Base-by-base conservation (phyloP, 2,329 filamentous ascomycete genomes). In the Cryphonectria naterciae region DNA sequence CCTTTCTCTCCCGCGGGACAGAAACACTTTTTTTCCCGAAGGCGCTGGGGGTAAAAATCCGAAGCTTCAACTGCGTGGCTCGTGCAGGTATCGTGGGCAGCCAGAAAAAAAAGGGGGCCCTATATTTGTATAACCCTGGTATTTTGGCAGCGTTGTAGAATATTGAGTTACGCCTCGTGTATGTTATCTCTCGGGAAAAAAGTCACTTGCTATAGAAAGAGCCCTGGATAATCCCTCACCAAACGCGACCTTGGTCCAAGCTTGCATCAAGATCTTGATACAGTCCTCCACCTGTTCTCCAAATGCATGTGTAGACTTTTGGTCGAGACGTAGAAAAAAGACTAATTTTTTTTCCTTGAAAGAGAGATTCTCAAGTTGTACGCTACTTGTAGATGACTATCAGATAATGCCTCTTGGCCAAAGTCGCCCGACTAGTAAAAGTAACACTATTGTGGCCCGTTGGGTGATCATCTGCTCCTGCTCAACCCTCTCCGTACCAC, bases 111-210 rank as follows among this genome's bases (percentile, higher is more conserved):
- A 49, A 49, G 2, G 22, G 22, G 46, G 25, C 43, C 17, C 43
- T 65, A 32, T 3, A 35, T 28, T 37, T 49, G 63, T 65, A 65
- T 65, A 37, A 65, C 15, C 63, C 63, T 52, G 41, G 28, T 17
- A 41, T 15, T 25, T 35, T 35, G 39, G 61, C 37, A 25, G 37
- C 28, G 11, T 35, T 35, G 63, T 52, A 65, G 10, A 46, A 35
- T 49, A n/a, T 46, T 65, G n/a, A n/a, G 22, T 46, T 41, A 17
- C 41, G 39, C 25, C 41, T 19, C 43, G 41, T 49, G 41, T 65
- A 49, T 37, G 61, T 64, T 32, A 64, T 11, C 19, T 19, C 32
- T 22, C 28, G 22, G n/a, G n/a, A 17, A 19, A 35, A 63, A 41
- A 43, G 61, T 39, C 19, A n/a, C 35, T n/a, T n/a, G 19, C 13